phyloP scores from a whole-genome alignment of 352 stramenopile species.

The Pythium periplocum region DNA sequence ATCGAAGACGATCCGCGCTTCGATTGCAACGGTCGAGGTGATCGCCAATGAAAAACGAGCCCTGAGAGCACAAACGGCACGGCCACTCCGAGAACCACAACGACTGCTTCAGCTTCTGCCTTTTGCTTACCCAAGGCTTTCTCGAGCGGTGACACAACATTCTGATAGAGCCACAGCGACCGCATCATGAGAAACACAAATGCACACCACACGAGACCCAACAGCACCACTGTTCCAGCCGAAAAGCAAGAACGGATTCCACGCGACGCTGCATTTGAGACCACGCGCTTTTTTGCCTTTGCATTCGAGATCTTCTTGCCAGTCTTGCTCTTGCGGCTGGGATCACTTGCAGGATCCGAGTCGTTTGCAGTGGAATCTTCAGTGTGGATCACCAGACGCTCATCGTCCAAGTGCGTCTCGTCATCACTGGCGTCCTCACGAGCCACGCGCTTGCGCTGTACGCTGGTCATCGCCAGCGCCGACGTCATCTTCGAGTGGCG shows the following conservation, averaged over 20 bases:
- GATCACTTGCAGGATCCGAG: too few relatives aligned
- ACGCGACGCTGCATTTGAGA: too few relatives aligned
- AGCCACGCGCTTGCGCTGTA: conserved; percentile 13
- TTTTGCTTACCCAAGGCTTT: conserved; percentile 14
- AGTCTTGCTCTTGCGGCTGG: too few relatives aligned
- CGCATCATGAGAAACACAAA: conserved; percentile 14
- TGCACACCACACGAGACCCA: conserved; percentile 12
- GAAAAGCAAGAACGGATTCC: background rate
- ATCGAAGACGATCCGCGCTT: conserved; percentile 9
- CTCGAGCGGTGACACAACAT: conserved; percentile 10
- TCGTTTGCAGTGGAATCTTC: too few relatives aligned
- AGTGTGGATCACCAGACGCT: background rate
- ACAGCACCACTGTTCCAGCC: conserved; percentile 3
- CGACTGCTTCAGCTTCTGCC: conserved; percentile 9
- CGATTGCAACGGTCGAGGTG: background rate
- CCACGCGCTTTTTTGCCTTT: too few relatives aligned
- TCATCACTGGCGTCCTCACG: conserved; percentile 1
- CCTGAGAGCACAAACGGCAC: conserved; percentile 15
- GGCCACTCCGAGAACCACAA: conserved; percentile 7
- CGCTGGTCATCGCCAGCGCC: conserved; percentile 7
- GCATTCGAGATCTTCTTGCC: too few relatives aligned
- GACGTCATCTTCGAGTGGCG: background rate
- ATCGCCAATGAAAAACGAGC: conserved; percentile 12
- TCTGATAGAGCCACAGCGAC: conserved; percentile 20
- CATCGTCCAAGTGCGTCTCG: conserved; percentile 1